Percentiles rank a stretch among this genome's conserved stretches.
phyloP scores from a whole-genome alignment of 1,284 basidiomycete genomes.

The Trichosporon coremiiforme region DNA sequence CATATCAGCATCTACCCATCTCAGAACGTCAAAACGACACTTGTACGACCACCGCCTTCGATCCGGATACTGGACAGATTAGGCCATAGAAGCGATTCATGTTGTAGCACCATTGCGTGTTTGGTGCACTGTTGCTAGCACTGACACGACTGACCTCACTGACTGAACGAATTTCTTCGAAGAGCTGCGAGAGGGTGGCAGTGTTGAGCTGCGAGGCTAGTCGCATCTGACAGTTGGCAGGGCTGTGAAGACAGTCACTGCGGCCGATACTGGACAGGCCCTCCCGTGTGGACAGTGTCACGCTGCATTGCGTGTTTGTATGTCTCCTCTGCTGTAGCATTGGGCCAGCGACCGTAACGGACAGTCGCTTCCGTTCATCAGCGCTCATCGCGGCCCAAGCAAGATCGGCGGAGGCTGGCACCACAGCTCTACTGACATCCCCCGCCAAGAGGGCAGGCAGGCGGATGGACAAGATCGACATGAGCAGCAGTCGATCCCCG shows the following conservation, averaged over 20 bases:
- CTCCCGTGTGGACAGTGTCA: too few species aligned
- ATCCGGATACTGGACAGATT: conserved; percentile 11
- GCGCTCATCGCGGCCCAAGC: background rate
- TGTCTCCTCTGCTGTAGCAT: too few species aligned
- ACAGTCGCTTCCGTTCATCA: background rate
- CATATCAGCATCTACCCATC: background rate
- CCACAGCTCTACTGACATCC: background rate
- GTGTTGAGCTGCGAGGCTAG: too few species aligned
- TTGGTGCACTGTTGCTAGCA: background rate
- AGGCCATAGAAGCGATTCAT: conserved; percentile 11
- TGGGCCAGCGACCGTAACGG: background rate
- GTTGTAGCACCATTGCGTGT: conserved; percentile 7
- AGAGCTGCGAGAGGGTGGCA: background rate
- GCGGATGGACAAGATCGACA: background rate
- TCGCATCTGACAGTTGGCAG: too few species aligned
- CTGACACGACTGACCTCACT: background rate
- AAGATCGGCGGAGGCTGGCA: background rate
- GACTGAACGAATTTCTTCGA: background rate
- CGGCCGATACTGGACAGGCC: too few species aligned
- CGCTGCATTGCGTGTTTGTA: too few species aligned
- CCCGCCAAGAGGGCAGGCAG: background rate
- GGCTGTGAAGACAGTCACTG: too few species aligned
- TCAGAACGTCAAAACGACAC: background rate
- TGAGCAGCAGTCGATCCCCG: background rate
- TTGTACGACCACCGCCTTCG: conserved; percentile 1